Evolutionary conservation across 2,329 filamentous ascomycete species (phyloP), one percentile per base, ranked within the genome.

Genomic region (Colletotrichum cordylinicola): DNA sequence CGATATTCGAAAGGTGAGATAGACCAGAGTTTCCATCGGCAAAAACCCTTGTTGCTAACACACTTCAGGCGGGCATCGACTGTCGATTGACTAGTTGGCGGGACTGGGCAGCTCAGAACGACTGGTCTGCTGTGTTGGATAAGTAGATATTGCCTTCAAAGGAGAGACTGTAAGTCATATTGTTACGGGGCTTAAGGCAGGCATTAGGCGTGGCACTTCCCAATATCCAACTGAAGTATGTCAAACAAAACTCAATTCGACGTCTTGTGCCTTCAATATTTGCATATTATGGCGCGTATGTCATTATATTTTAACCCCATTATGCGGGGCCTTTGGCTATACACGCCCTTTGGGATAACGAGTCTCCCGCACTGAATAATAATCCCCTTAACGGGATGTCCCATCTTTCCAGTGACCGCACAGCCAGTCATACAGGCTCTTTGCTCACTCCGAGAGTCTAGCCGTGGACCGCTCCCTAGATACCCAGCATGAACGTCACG

Each of bases 1-100:
- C 67, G 86, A 90, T 77, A 79, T 90, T 43, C 80, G 79, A 67
- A 83, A 86, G 80, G 88, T 88, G 77, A 83, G 84, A 39, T 21
- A 7, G 0, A 6, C 12, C n/a, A 12, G 15, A 37, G 5, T 13
- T 29, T 16, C 16, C 13, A 12, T 3, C 9, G 4, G 21, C 12
- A 4, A 15, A 0, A 0, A 12, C 10, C 5, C 10, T 6, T 60
- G 48, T 39, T 33, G 58, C n/a, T 64, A 21, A 79, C 35, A 61
- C 6, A 55, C 10, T 4, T n/a, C 8, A 75, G 73, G 31, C 29
- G 9, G 73, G 73, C 6, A 84, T 88, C 52, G 86, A 88, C 3
- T 87, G 86, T 56, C 84, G 84, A 0, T 87, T 87, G 85, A 85
- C 85, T 5, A 83, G 79, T 0, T 81, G 84, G 70, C 81, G 84